Evolutionary conservation across 2,329 filamentous ascomycete genomes (phyloP).

Genomic region (Xylariaceae sp.): DNA sequence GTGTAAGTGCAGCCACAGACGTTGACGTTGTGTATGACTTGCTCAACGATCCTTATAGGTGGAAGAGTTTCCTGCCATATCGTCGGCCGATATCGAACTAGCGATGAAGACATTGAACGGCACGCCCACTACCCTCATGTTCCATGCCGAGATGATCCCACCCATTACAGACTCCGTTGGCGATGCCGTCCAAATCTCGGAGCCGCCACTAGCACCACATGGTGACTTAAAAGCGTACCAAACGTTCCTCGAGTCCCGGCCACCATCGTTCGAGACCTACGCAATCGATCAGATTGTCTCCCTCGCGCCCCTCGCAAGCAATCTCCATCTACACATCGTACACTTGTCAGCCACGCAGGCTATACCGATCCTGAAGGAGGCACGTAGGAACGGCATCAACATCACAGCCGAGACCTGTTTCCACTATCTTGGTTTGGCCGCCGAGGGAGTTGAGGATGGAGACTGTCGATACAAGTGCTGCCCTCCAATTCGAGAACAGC

Average conservation of each 20-base stretch:
- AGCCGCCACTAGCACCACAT: slow-evolving; percentile 71
- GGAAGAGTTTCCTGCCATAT: slow-evolving; percentile 94
- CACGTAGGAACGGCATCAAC: slow-evolving; percentile 75
- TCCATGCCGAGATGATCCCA: slow-evolving; percentile 98
- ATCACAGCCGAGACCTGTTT: slow-evolving; percentile 96
- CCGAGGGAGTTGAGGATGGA: slow-evolving; percentile 81
- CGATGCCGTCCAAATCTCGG: slow-evolving; percentile 74
- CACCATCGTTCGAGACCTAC: slow-evolving; percentile 87
- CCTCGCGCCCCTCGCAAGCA: slow-evolving; percentile 79
- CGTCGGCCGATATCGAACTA: slow-evolving; percentile 75
- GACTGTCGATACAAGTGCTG: slow-evolving; percentile 96
- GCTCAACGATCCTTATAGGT: slow-evolving; percentile 60
- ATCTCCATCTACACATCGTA: slow-evolving; percentile 89
- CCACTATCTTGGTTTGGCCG: slow-evolving; percentile 86
- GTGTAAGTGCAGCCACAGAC: slow-evolving; percentile 63
- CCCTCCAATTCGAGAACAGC: slow-evolving; percentile 82
- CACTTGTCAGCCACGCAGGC: slow-evolving; percentile 90
- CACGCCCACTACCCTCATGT: slow-evolving; percentile 91
- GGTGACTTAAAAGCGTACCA: slow-evolving; percentile 80
- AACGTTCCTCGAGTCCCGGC: slow-evolving; percentile 91
- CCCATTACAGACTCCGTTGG: slow-evolving; percentile 80
- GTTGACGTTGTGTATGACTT: slow-evolving; percentile 26
- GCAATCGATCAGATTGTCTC: slow-evolving; percentile 87
- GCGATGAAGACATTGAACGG: slow-evolving; percentile 84
- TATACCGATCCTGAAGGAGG: slow-evolving; percentile 79